Evolutionary conservation across 441 rosid species (phyloP).

Genomic region (Aleurites moluccanus): DNA sequence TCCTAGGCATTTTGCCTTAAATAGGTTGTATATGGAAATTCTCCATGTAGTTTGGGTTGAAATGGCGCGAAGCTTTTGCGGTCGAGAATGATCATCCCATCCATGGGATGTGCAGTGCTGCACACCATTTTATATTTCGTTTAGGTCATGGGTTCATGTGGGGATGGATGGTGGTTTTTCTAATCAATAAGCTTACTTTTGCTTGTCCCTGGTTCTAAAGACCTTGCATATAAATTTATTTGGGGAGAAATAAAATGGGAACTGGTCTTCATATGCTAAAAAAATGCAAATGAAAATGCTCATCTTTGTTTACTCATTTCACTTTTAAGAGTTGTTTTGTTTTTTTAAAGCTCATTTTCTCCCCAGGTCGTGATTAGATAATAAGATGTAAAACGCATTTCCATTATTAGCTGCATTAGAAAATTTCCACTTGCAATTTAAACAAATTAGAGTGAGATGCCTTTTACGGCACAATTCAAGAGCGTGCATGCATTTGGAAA

Average conservation of each 20-base stretch:
- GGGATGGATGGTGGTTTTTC: constrained; percentile 3
- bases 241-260: background rate
- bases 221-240: background rate
- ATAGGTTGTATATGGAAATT: constrained; percentile 46
- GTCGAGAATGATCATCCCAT: background rate
- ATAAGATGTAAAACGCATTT: too few relatives aligned
- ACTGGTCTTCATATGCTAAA: too few relatives aligned
- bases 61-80: constrained; percentile 32
- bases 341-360: too few relatives aligned
- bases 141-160: background rate
- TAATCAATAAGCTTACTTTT: constrained; percentile 1
- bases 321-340: too few relatives aligned
- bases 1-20: constrained; percentile 25
- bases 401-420: too few relatives aligned
- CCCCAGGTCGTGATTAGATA: background rate
- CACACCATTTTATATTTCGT: background rate
- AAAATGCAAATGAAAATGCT: background rate
- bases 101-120: background rate
- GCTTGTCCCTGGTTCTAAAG: background rate
- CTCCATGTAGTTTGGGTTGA: constrained; percentile 36
- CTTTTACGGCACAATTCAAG: too few relatives aligned
- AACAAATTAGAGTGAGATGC: too few relatives aligned
- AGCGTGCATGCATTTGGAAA: too few relatives aligned
- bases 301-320: too few relatives aligned
- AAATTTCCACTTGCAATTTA: too few relatives aligned